phyloP scores from a whole-genome alignment of 495 filamentous ascomycete species.

The Hypoxylon intermedium region DNA sequence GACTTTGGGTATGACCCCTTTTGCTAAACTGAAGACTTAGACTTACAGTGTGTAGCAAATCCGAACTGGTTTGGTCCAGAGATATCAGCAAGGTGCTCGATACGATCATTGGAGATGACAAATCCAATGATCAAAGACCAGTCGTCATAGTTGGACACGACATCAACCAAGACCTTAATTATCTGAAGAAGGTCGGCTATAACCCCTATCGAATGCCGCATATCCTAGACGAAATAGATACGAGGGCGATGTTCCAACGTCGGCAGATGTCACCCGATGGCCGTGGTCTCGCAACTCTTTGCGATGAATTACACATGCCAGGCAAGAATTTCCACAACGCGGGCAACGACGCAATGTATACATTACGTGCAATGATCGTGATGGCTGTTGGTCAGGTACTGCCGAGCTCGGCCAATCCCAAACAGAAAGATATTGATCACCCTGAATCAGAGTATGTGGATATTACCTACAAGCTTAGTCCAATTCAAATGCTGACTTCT shows the following conservation, averaged over 20 bases:
- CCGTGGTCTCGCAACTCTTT: conserved; percentile 64
- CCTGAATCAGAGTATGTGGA: conserved; percentile 12
- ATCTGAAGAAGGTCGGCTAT: conserved; percentile 67
- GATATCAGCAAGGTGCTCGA: conserved; percentile 32
- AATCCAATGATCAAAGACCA: conserved; percentile 55
- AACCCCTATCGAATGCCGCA: conserved; percentile 58
- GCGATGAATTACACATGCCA: conserved; percentile 67
- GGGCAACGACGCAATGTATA: conserved; percentile 92
- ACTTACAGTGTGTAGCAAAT: conserved; percentile 42
- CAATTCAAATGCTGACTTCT: conserved; percentile 10
- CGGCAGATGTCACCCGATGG: conserved; percentile 56
- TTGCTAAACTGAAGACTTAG: conserved; percentile 25
- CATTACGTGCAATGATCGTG: conserved; percentile 74
- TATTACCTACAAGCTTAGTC: too few relatives aligned
- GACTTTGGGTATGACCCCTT: conserved; percentile 68
- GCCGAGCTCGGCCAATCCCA: not conserved
- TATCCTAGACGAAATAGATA: conserved; percentile 73
- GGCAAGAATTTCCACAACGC: conserved; percentile 82
- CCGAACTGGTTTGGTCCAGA: conserved; percentile 36
- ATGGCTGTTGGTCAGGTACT: conserved; percentile 61
- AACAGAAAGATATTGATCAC: not conserved
- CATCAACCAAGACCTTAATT: conserved; percentile 67
- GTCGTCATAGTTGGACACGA: conserved; percentile 84
- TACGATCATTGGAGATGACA: conserved; percentile 38
- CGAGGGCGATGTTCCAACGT: conserved; percentile 68